Evolutionary conservation across 257 asterid species (phyloP), one percentile per base, ranked within the genome.

Genomic region (Lycium ferocissimum): DNA sequence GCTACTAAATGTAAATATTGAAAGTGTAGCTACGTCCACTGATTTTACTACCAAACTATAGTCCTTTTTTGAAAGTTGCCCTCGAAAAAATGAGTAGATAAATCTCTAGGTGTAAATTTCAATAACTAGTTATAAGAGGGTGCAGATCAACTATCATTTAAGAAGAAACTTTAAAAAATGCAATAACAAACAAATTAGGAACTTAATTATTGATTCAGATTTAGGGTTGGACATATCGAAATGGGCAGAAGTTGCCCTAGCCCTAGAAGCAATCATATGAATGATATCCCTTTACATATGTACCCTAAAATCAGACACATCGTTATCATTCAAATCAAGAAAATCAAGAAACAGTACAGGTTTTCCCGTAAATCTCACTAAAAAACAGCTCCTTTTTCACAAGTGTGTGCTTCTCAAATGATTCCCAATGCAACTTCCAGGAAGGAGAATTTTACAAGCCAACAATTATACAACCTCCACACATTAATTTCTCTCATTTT

Each of bases 391-490:
- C 49, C 63, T 53, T 26, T 82, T 82, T 40, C 45, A 22, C 6
- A 61, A 22, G 61, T 53, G 62, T 40, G 54, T 63, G 9, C 18
- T 65, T 79, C 45, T 62, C 84, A 63, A 82, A 82, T 59, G 78
- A 82, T 82, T 82, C 51, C 33, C 26, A 47, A 83, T 84, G 87
- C 84, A 84, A 35, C 87, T 84, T 84, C 87, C 87, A 47, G 70
- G 87, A 84, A 84, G 45, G 87, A 78, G 84, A 84, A 79, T 61
- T 1, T 45, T 63, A 59, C 57, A 81, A 62, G 35, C 84, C 62
- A 81, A 26, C 57, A 61, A 81, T 66, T 81, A 51, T 20, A 63
- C 75, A 63, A 82, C 57, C 49, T 82, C 62, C 78, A 22, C 75
- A 63, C 18, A 81, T 20, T 61, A 12, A 33, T 43, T 51, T 22